phyloP scores from a whole-genome alignment of 352 stramenopile genomes.

The Phytopythium vexans region DNA sequence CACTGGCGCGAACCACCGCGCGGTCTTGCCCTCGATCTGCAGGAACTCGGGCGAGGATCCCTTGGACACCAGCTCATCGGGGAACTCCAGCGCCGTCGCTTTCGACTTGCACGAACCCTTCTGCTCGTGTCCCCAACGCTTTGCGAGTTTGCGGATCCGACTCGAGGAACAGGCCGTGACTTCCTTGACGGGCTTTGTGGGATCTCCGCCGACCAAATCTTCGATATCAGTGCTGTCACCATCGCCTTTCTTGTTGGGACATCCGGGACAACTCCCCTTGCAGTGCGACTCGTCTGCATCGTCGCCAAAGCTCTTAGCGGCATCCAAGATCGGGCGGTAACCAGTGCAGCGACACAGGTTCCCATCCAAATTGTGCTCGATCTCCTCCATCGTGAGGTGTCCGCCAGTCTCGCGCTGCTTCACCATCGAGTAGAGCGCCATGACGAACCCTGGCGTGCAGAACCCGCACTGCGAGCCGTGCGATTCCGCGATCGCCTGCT shows the following conservation, averaged over 20 bases:
- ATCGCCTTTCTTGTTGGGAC: conserved; percentile 53
- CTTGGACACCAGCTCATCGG: conserved; percentile 60
- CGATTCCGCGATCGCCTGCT: conserved; percentile 87
- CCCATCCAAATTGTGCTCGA: conserved; percentile 94
- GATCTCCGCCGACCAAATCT: conserved; percentile 28
- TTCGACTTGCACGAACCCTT: conserved; percentile 17
- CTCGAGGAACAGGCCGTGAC: conserved; percentile 60
- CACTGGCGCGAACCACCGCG: conserved; percentile 92
- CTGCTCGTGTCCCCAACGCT: conserved; percentile 25
- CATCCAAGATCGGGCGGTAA: conserved; percentile 81
- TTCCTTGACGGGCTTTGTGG: conserved; percentile 20
- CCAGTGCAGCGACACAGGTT: conserved; percentile 96
- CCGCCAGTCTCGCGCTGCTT: conserved; percentile 68
- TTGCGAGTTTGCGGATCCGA: conserved; percentile 60
- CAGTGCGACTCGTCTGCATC: conserved; percentile 59
- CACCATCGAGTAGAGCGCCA: conserved; percentile 82
- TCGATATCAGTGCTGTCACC: conserved; percentile 49
- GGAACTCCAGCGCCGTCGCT: conserved; percentile 32
- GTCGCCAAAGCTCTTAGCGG: conserved; percentile 82
- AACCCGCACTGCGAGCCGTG: conserved; percentile 95
- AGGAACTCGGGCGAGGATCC: conserved; percentile 46
- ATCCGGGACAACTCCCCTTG: conserved; percentile 62
- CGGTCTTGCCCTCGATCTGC: conserved; percentile 57
- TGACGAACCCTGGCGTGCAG: conserved; percentile 88
- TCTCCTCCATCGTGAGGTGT: conserved; percentile 77